A percentile compares a stretch with the other conserved stretches of the same genome.
phyloP scores from a whole-genome alignment of 2,329 filamentous ascomycete species.

The Cytospora piceae region DNA sequence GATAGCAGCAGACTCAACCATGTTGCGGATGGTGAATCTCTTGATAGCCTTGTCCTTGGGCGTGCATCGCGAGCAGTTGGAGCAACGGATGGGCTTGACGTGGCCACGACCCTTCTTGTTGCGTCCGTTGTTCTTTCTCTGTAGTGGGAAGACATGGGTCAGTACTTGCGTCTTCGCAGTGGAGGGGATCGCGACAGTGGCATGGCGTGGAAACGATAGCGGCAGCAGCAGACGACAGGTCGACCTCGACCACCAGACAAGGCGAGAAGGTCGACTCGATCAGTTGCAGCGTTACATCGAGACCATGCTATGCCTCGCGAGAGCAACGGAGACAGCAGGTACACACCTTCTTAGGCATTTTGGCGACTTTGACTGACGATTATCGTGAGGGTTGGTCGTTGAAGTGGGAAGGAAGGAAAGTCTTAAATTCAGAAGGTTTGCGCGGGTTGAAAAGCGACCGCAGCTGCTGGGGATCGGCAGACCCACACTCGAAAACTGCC shows the following conservation, averaged over 20 bases:
- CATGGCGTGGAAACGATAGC: neutral
- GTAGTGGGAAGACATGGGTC: slow-evolving; percentile 8
- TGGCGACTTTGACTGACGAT: slow-evolving; percentile 53
- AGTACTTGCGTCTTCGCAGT: slow-evolving; percentile 1
- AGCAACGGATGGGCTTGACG: slow-evolving; percentile 95
- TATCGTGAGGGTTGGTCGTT: slow-evolving; percentile 38
- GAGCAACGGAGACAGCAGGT: neutral
- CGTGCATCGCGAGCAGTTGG: slow-evolving; percentile 79
- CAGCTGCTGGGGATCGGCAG: neutral
- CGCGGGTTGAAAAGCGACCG: neutral
- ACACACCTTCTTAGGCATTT: slow-evolving; percentile 71
- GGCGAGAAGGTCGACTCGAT: neutral
- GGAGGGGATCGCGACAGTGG: neutral
- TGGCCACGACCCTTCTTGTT: slow-evolving; percentile 99
- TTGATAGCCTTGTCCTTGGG: slow-evolving; percentile 99
- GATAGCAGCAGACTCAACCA: slow-evolving; percentile 99
- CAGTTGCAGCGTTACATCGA: neutral
- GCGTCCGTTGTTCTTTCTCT: slow-evolving; percentile 70
- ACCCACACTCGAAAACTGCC: slow-evolving; percentile 1
- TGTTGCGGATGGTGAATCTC: slow-evolving; percentile 99
- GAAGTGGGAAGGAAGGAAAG: slow-evolving; percentile 2
- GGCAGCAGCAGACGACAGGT: neutral
- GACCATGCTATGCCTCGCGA: neutral
- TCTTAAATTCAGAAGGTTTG: slow-evolving; percentile 19
- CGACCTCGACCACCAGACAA: too few relatives aligned